Conservation (phyloP, 345 rosid genomes). For the Arabidopsis suecica region DNA sequence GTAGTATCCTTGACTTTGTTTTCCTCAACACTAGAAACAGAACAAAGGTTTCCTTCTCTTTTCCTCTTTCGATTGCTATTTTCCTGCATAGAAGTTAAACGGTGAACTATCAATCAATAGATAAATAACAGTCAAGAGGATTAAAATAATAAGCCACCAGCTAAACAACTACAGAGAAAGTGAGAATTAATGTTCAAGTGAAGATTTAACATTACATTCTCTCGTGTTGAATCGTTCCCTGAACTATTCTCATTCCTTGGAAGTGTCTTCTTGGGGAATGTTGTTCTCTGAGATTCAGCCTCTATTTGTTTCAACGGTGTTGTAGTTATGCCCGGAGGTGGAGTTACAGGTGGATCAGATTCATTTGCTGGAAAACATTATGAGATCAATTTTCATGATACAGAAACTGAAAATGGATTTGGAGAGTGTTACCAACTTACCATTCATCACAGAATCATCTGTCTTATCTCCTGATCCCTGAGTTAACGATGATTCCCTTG, state of each 20-base stretch:
- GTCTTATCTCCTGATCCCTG: slow-evolving; percentile 34
- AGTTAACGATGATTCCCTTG: slow-evolving; percentile 43
- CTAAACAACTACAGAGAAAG: slow-evolving; percentile 19
- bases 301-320: slow-evolving; percentile 12
- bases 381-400: background rate
- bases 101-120: background rate
- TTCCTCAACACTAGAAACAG: slow-evolving; percentile 18
- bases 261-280: background rate
- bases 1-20: slow-evolving; percentile 22
- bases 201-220: background rate
- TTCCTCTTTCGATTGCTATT: slow-evolving; percentile 7
- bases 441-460: slow-evolving; percentile 36
- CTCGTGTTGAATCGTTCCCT: background rate
- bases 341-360: slow-evolving; percentile 17
- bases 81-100: slow-evolving; percentile 15
- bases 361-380: slow-evolving; percentile 47
- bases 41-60: background rate
- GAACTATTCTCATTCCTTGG: background rate
- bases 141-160: background rate
- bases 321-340: slow-evolving; percentile 31
- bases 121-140: background rate
- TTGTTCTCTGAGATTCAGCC: slow-evolving; percentile 22
- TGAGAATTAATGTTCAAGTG: background rate
- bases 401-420: background rate
- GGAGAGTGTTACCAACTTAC: slow-evolving; percentile 19